These are phyloP conservation scores for Hibiscus tridactylites DNA, from an alignment of 345 rosid species.

Conservation along the genomic window DNA sequence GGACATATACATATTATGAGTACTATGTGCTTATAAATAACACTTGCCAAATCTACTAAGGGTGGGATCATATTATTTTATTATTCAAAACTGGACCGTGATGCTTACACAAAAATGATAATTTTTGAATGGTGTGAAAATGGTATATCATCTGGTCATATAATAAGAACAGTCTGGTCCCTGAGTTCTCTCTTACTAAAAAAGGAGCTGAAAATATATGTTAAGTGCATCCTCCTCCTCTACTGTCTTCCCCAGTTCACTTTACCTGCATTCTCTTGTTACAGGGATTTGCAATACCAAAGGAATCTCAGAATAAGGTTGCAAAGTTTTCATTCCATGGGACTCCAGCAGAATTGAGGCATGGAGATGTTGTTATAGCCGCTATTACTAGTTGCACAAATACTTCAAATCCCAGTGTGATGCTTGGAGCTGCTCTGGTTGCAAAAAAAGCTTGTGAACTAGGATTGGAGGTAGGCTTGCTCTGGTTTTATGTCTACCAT, in stretches of 20 bases:
- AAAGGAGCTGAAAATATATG: background rate
- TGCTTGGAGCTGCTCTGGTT: constrained; percentile 96
- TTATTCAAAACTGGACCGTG: background rate
- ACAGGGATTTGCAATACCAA: constrained; percentile 80
- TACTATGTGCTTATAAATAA: background rate
- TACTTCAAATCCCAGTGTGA: constrained; percentile 92
- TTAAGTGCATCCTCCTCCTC: background rate
- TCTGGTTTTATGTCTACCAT: constrained; percentile 6
- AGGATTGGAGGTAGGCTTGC: constrained; percentile 62
- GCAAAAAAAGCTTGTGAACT: constrained; percentile 88
- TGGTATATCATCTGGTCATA: background rate
- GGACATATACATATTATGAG: background rate
- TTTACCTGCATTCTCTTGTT: constrained; percentile 7
- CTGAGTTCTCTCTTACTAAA: background rate
- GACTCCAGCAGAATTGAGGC: constrained; percentile 58
- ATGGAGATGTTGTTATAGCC: constrained; percentile 89
- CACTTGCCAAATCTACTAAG: background rate
- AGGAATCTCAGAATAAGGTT: constrained; percentile 68
- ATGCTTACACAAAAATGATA: background rate
- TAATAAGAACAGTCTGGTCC: background rate
- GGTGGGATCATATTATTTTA: background rate
- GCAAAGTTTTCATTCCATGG: constrained; percentile 60
- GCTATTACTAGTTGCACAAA: constrained; percentile 97
- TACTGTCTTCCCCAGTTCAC: background rate
- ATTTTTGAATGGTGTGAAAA: background rate